Evolutionary conservation across 495 filamentous ascomycete genomes (phyloP).

Genomic region (Xylaria grammica): DNA sequence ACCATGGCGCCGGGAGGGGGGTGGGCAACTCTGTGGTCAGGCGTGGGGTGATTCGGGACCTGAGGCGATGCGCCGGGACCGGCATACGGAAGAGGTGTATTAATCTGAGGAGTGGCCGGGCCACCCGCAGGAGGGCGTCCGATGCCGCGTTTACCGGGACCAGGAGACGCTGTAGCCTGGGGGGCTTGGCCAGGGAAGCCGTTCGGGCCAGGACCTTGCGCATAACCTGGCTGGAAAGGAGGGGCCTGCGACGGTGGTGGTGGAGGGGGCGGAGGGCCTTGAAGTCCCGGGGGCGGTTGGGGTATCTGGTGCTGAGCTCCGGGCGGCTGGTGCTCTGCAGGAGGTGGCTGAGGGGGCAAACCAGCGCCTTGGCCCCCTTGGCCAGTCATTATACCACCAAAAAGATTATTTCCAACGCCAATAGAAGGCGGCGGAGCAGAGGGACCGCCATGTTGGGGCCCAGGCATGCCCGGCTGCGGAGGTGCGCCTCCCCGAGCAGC

Average conservation of each 20-base stretch:
- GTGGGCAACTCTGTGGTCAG: slow-evolving; percentile 52
- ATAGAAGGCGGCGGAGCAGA: slow-evolving; percentile 84
- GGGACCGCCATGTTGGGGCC: slow-evolving; percentile 75
- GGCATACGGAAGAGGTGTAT: slow-evolving; percentile 79
- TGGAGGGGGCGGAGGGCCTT: slow-evolving; percentile 64
- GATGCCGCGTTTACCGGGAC: slow-evolving; percentile 66
- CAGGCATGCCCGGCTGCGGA: slow-evolving; percentile 62
- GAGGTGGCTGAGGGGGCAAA: slow-evolving; percentile 82
- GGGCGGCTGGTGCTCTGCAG: slow-evolving; percentile 57
- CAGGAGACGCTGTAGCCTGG: slow-evolving; percentile 84
- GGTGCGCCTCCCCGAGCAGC: slow-evolving; percentile 69
- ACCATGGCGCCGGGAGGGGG: slow-evolving; percentile 56
- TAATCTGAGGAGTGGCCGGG: slow-evolving; percentile 90
- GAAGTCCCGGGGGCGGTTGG: slow-evolving; percentile 68
- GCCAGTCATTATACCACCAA: slow-evolving; percentile 94
- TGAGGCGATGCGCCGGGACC: slow-evolving; percentile 84
- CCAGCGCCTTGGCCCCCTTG: slow-evolving; percentile 82
- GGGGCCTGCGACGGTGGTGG: slow-evolving; percentile 58
- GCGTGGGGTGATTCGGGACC: slow-evolving; percentile 76
- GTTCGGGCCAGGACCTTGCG: slow-evolving; percentile 54
- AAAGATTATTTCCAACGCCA: slow-evolving; percentile 91
- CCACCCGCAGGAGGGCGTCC: slow-evolving; percentile 66
- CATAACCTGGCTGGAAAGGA: slow-evolving; percentile 57
- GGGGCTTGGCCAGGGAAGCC: slow-evolving; percentile 70
- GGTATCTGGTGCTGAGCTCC: slow-evolving; percentile 63